Base-by-base conservation (phyloP, 305 asterid genomes). In the Rubia balearica region DNA sequence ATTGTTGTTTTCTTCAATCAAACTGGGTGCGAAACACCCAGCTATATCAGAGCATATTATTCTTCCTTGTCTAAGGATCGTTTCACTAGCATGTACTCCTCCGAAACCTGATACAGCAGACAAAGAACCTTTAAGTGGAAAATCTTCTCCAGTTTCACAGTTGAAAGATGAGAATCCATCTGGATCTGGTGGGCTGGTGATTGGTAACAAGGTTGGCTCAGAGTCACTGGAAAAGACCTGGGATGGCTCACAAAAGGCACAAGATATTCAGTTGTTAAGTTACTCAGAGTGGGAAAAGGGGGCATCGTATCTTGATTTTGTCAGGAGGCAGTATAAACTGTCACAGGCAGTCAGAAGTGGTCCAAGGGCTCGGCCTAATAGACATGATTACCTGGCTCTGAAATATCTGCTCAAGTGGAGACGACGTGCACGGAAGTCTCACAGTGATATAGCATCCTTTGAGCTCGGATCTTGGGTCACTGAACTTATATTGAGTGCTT, bases 401-500 rank as follows among this genome's bases (percentile, higher is more conserved):
- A 95, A 95, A 85, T 95, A 95, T 85, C 89, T 84, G 63, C 96
- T 95, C 74, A 87, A 91, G 76, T 95, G 99, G 99, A 92, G 88
- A 85, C 93, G 94, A 30, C 90, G 88, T 57, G 82, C 88, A 63
- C 81, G 83, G 72, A 92, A 85, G 80, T 80, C 84, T 80, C 91
- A 78, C 80, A 86, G 90, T 79, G 97, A 82, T 75, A 85, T 86
- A 48, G 81, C 88, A 77, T 77, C 92, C 33, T 95, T 95, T 84
- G 99, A 95, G 76, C 92, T 95, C 70, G 99, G 99, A 62, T 90
- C 98, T 70, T 95, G 99, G 99, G 99, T 95, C 72, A 89, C 97
- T 13, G 99, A 95, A 86, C 98, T 95, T 69, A 86, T 95, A 78
- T 80, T 95, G 82, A 95, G 99, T 80, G 98, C 97, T 78, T 95